These are phyloP conservation scores for Chenopodium suecicum DNA, from an alignment of 148 eudicot genomes.

Conservation along the genomic window DNA sequence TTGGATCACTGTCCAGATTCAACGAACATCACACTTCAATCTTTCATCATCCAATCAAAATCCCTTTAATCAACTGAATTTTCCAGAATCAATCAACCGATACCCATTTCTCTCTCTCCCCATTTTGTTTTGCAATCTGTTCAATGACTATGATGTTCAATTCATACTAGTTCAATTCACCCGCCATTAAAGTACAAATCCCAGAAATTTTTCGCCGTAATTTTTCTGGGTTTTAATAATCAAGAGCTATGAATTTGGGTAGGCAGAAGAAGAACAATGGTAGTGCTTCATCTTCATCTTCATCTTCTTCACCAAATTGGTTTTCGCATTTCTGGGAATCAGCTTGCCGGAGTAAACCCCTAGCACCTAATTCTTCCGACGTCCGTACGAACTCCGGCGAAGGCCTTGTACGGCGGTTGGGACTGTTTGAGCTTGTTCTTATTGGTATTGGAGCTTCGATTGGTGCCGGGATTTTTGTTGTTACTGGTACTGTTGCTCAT, in stretches of 20 bases:
- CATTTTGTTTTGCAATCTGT: background rate
- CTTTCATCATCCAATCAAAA: background rate
- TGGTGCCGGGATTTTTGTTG: constrained; percentile 94
- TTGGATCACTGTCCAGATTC: background rate
- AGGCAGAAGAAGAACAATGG: background rate
- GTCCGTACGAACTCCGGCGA: constrained; percentile 44
- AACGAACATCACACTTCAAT: background rate
- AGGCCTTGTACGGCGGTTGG: constrained; percentile 71
- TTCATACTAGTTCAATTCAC: background rate
- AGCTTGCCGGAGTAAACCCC: constrained; percentile 46
- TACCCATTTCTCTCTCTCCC: background rate
- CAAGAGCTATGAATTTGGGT: constrained; percentile 7
- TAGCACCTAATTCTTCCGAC: constrained; percentile 21
- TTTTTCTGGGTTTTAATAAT: background rate
- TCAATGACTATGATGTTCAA: background rate
- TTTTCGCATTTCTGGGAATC: constrained; percentile 59
- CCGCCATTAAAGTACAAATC: background rate
- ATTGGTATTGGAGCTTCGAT: constrained; percentile 93
- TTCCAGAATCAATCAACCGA: background rate
- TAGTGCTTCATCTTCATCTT: constrained; percentile 8
- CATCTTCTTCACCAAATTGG: constrained; percentile 25
- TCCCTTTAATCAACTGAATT: background rate
- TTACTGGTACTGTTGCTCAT: constrained; percentile 92
- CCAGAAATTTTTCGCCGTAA: background rate
- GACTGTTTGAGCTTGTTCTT: constrained; percentile 68